Evolutionary conservation across 2,329 filamentous ascomycete species (phyloP).

Genomic region (Penicillium sp.): DNA sequence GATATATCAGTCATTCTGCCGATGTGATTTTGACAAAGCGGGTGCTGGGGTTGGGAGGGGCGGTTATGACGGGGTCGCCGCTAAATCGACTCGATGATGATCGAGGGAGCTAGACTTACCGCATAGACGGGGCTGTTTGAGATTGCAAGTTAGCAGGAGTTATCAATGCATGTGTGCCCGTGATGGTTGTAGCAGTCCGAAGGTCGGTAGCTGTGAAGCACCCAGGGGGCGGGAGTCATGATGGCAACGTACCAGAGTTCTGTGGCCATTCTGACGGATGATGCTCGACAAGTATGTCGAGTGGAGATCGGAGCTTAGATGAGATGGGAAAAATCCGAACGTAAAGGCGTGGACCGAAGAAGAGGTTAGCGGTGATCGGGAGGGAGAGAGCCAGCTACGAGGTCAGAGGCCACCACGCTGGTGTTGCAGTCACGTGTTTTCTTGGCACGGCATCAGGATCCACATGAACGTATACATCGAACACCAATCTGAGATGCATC

Average conservation of each 20-base stretch:
- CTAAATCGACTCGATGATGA: constrained; percentile 12
- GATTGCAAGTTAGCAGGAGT: constrained; percentile 25
- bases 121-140: constrained; percentile 86
- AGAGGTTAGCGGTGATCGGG: constrained; percentile 28
- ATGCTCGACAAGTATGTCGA: constrained; percentile 17
- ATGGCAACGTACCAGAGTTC: constrained; percentile 75
- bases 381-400: constrained; percentile 31
- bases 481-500: neutral
- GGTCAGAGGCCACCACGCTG: constrained; percentile 31
- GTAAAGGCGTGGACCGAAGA: constrained; percentile 24
- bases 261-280: constrained; percentile 63
- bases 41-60: constrained; percentile 5
- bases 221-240: constrained; percentile 30
- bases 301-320: constrained; percentile 14
- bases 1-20: constrained; percentile 11
- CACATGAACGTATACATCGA: constrained; percentile 4
- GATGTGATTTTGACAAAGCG: neutral
- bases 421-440: constrained; percentile 32
- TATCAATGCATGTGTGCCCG: neutral
- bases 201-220: constrained; percentile 33
- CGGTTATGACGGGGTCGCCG: constrained; percentile 9
- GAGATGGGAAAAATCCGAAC: constrained; percentile 15
- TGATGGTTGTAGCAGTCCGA: constrained; percentile 9
- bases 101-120: constrained; percentile 65
- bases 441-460: constrained; percentile 26